Evolutionary conservation across 2,329 filamentous ascomycete genomes (phyloP), one percentile per base, ranked within the genome.

Genomic region (Cadophora gregata): DNA sequence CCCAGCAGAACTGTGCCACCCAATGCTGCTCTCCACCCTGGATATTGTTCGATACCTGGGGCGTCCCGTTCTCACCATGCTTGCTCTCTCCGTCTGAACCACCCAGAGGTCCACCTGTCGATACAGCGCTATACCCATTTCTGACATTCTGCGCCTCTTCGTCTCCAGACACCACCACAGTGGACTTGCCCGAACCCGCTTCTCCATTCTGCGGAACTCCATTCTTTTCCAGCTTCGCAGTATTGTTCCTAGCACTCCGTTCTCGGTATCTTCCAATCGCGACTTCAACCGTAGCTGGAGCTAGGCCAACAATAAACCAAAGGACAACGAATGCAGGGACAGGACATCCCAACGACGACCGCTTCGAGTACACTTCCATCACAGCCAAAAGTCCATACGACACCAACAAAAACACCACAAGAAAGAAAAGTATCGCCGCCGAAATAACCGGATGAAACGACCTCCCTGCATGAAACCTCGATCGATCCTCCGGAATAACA

Each of bases 1-100:
- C 74, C 76, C 77, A 78, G 2, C 70, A 55, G 53, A 78, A 67
- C 59, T 78, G 76, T 12, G 76, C 73, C 3, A 73, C 69, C 74
- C 73, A 78, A 10, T 69, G 70, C 65, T 75, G 71, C 16, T 74
- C 73, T 8, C 70, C 71, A 16, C 76, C 77, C 38, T 74, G 76
- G 4, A 77, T 70, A 12, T 38, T 55, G 16, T 59, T 24, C 4
- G 47, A 24, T 66, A 31, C 38, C 31, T 45, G 24, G 33, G 7
- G 21, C 7, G 42, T 16, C 6, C 31, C 33, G 29, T 7, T 25
- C 5, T 1, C 31, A 36, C n/a, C 24, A 2, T 51, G 48, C 29
- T 24, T 16, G 48, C 4, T 24, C 12, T 51, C 10, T 1, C 4
- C 48, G 29, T 29, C 19, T 19, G 25, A 29, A 29, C 1, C 5